Evolutionary conservation across 192 early-diverging fungal species (phyloP).

Genomic region (Umbelopsis isabellina): DNA sequence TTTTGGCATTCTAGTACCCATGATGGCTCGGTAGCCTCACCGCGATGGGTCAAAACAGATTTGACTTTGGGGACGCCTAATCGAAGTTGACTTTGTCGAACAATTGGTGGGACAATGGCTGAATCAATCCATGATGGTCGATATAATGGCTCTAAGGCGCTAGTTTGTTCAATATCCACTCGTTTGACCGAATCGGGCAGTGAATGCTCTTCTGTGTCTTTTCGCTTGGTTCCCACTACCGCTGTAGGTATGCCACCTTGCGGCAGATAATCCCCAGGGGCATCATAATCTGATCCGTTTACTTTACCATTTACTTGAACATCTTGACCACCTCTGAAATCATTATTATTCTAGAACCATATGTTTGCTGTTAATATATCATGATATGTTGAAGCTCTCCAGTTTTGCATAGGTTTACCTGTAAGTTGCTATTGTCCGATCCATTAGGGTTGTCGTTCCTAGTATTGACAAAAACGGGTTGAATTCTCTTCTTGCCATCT

Average conservation of each 20-base stretch:
- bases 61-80: conserved; percentile 52
- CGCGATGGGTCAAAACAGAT: conserved; percentile 35
- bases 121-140: conserved; percentile 39
- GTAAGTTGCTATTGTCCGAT: background rate
- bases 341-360: background rate
- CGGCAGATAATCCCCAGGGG: conserved; percentile 40
- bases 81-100: conserved; percentile 48
- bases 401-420: background rate
- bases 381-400: too few species aligned
- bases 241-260: conserved; percentile 44
- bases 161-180: conserved; percentile 16
- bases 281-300: conserved; percentile 34
- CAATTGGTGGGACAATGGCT: conserved; percentile 43
- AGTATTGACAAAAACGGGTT: conserved; percentile 49
- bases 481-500: conserved; percentile 85
- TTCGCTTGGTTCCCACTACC: conserved; percentile 54
- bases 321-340: background rate
- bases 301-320: background rate
- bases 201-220: conserved; percentile 25
- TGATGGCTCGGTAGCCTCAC: background rate
- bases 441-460: background rate
- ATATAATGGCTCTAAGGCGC: background rate
- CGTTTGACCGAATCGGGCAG: conserved; percentile 1
- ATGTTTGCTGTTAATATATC: too few species aligned
- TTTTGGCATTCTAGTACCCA: conserved; percentile 44